Evolutionary conservation across 108 stramenopile genomes (phyloP), one percentile per base, ranked within the genome.

Genomic region (Pseudonitzschia delicatissima): DNA sequence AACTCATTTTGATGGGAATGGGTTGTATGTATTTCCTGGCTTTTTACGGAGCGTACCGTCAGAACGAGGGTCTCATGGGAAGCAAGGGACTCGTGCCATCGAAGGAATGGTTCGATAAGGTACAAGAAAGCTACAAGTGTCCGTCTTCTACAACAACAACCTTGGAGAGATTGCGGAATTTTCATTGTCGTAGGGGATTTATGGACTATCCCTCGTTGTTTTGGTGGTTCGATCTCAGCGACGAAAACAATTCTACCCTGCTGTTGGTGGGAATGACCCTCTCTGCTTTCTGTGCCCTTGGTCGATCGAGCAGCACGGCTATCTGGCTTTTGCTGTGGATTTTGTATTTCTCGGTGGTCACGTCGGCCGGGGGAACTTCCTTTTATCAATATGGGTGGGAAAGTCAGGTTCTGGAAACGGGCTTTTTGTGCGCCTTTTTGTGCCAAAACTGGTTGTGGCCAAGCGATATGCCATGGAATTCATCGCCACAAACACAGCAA

Each of bases 361-460:
- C 87, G 9, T 68, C 82, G 23, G 89, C 86, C 5, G 82, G 73
- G 36, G 79, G 73, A 1, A 82, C 58, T 15, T 63, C 75, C 35
- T 92, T 83, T 61, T 93, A 93, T 57, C 52, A 70, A 40, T 93
- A 87, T 62, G 92, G 92, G 15, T 94, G 90, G 92, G 92, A 94
- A 80, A 67, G 68, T 39, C 92, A 94, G 68, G 59, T 91, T 1
- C 60, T 91, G 5, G 92, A 89, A 57, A 87, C 87, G 12, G 92
- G 88, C 1, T 94, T 94, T 60, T 64, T 91, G 13, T 62, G 86
- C 25, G 86, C 90, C 51, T 94, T 91, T 63, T 75, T 91, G 6
- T 87, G 89, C 48, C 48, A 1, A 20, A 49, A 49, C n/a, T 49
- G 37, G 37, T 11, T 39, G 37, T 11, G 6, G 11, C 37, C 37